Base-by-base conservation (phyloP, 139 green algal genomes). In the Haematococcus lacustris region DNA sequence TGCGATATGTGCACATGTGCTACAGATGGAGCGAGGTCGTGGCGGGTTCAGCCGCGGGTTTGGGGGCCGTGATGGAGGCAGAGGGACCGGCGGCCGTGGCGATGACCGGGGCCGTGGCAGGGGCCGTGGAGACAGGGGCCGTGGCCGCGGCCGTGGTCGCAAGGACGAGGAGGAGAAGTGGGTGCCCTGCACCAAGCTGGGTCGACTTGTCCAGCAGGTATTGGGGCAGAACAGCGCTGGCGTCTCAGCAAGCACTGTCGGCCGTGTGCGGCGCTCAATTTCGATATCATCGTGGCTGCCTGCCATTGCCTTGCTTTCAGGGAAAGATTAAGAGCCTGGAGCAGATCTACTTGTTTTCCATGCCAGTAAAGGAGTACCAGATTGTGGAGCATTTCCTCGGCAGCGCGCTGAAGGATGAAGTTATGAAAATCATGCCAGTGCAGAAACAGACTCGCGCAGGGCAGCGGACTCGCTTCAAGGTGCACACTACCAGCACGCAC, bases 401-500 rank as follows among this genome's bases (percentile, higher is more conserved):
- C 73, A 57, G 78, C 7, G 74, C 87, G 1, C 86, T 97, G 59
- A 96, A 97, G 87, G 89, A 96, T 74, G 91, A 98, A 86, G 94
- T 98, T 21, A 98, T 99, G 96, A 98, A 99, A 91, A 99, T 99
- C 79, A 99, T 99, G 96, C 96, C 96, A 41, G 96, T 99, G 77
- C 96, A 99, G 90, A 99, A 99, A 91, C 96, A 99, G 90, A 99
- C 96, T 13, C 92, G 96, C 61, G 96, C 96, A 40, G 96, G 96
- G 26, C 94, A 98, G 91, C 88, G 96, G 68, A 99, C 94, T 3
- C 88, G 96, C 70, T 99, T 99, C 91, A 99, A 99, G 91, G 89
- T 93, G 50, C 5, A 51, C 3, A 40, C 3, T 7, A 50, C 47
- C 13, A 57, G 47, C 47, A n/a, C n/a, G n/a, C n/a, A n/a, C n/a